A percentile compares a stretch with the other conserved stretches of the same genome.
Conservation (phyloP, 1,284 basidiomycete species). For the Phlebopus sp. region DNA sequence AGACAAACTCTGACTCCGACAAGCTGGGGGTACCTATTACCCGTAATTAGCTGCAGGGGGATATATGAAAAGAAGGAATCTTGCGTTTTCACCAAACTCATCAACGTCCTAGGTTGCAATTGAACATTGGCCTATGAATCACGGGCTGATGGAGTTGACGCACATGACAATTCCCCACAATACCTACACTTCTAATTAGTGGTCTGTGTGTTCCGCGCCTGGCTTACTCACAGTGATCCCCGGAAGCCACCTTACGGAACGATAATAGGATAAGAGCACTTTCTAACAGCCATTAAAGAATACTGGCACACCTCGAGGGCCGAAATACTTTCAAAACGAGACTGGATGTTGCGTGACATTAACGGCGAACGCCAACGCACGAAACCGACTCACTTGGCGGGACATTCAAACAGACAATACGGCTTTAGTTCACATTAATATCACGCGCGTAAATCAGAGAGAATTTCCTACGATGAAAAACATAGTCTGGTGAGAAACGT, state of each 20-base stretch:
- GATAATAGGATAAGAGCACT: constrained; percentile 8
- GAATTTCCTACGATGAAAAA: constrained; percentile 58
- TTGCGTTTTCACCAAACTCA: constrained; percentile 66
- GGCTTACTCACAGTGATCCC: constrained; percentile 40
- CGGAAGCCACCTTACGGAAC: constrained; percentile 33
- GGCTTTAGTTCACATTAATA: constrained; percentile 9
- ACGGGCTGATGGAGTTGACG: constrained; percentile 13
- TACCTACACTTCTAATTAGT: constrained; percentile 32
- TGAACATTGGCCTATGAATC: neutral
- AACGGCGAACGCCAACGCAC: neutral
- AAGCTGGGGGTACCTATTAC: constrained; percentile 54
- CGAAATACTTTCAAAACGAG: constrained; percentile 49
- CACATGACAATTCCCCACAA: constrained; percentile 50
- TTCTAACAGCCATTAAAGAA: neutral
- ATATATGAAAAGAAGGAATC: constrained; percentile 5
- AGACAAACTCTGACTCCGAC: constrained; percentile 58
- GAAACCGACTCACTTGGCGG: constrained; percentile 25
- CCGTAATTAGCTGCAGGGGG: constrained; percentile 1
- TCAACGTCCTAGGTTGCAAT: constrained; percentile 47
- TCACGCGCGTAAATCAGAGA: neutral
- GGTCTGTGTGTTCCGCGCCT: neutral
- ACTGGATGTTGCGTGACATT: constrained; percentile 25
- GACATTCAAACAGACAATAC: constrained; percentile 32
- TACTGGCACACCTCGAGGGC: constrained; percentile 42
- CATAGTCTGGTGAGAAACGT: constrained; percentile 48